Base-by-base conservation (phyloP, 139 green algal genomes). In the Parachlorella kessleri region DNA sequence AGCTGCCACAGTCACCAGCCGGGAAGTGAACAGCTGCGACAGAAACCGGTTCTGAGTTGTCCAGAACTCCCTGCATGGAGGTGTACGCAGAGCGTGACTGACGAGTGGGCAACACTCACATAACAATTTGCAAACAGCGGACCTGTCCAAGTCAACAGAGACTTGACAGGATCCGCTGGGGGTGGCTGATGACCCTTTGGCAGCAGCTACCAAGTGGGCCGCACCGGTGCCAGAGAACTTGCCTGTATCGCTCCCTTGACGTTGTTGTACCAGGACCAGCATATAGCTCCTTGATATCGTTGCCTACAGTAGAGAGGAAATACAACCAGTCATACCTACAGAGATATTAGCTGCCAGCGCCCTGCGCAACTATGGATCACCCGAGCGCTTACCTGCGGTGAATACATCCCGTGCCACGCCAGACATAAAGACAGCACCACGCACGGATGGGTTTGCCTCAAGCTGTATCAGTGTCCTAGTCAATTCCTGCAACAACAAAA, bases 31-130 rank as follows among this genome's bases (percentile, higher is more conserved):
- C 35, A 98, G 80, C 24, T 66, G 65, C 4, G 83, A 79, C 26
- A 98, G 89, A 77, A 95, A 96, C 35, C 32, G 80, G 73, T 96
- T 98, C 48, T 88, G 86, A 1, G 80, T 77, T 0, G 88, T 67
- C 95, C 94, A 98, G 78, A 98, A 98, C 8, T 88, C 73, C 3
- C 74, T 80, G 84, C 93, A 92, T 33, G 65, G n/a, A n/a, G n/a
- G n/a, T n/a, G n/a, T n/a, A n/a, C n/a, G n/a, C n/a, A n/a, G n/a
- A n/a, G n/a, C n/a, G n/a, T n/a, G n/a, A n/a, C n/a, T n/a, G n/a
- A n/a, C n/a, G n/a, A n/a, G n/a, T n/a, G n/a, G n/a, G n/a, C n/a
- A n/a, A n/a, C n/a, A n/a, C n/a, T n/a, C n/a, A n/a, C n/a, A n/a
- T n/a, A n/a, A n/a, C n/a, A n/a, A n/a, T n/a, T n/a, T n/a, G n/a